phyloP scores from a whole-genome alignment of 139 green algal species.

The Picochlorum sp. region DNA sequence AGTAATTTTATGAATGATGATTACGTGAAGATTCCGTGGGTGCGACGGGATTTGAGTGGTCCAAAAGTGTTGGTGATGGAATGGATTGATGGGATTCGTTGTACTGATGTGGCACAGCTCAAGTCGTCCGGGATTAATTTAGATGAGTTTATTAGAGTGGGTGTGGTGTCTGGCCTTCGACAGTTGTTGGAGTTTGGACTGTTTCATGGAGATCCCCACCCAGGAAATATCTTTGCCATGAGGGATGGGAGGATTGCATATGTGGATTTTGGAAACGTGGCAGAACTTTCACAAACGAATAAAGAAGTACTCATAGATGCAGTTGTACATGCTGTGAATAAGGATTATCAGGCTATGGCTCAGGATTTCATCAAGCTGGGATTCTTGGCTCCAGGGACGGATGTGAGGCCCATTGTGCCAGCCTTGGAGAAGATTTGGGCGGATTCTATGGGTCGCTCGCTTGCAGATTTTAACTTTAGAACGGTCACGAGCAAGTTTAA shows the following conservation, averaged over 20 bases:
- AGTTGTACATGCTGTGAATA: constrained; percentile 97
- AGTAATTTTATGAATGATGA: constrained; percentile 85
- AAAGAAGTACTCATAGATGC: constrained; percentile 84
- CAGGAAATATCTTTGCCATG: constrained; percentile 96
- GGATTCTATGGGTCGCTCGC: constrained; percentile 67
- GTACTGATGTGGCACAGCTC: constrained; percentile 66
- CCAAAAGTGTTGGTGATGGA: constrained; percentile 88
- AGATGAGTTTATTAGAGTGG: constrained; percentile 78
- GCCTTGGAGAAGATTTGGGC: constrained; percentile 97
- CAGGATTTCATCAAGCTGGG: constrained; percentile 95
- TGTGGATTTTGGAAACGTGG: constrained; percentile 99
- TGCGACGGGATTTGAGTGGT: constrained; percentile 65
- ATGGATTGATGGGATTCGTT: constrained; percentile 97
- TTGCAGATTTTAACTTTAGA: constrained; percentile 96
- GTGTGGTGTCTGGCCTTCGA: constrained; percentile 84
- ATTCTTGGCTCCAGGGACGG: constrained; percentile 82
- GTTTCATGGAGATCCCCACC: constrained; percentile 96
- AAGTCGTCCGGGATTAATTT: constrained; percentile 62
- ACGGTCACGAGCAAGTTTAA: constrained; percentile 97
- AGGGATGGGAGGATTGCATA: constrained; percentile 96
- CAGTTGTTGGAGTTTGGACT: constrained; percentile 99
- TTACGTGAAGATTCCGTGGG: constrained; percentile 96
- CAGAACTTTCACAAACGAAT: constrained; percentile 60
- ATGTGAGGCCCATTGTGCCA: constrained; percentile 86
- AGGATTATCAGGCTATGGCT: constrained; percentile 92